phyloP scores from a whole-genome alignment of 1,139 yeast genomes.

The Blastobotrys serpentis region DNA sequence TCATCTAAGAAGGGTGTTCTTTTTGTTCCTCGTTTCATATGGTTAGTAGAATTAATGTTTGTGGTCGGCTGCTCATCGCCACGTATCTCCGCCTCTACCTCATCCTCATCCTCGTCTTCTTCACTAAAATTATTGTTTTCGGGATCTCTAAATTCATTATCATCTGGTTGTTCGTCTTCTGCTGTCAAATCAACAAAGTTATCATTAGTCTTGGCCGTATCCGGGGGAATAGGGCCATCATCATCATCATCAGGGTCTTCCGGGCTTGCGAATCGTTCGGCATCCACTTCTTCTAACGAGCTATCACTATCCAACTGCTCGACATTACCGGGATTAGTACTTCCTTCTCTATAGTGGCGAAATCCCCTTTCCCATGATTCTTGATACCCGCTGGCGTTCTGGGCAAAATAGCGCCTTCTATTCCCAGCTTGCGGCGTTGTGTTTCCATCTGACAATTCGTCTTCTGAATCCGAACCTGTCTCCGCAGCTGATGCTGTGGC shows the following conservation, averaged over 20 bases:
- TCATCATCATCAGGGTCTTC: background rate
- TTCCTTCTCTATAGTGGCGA: background rate
- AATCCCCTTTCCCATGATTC: conserved; percentile 6
- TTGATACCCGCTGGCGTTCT: conserved; percentile 9
- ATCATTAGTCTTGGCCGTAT: background rate
- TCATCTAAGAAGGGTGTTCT: conserved; percentile 12
- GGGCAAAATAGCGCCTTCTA: conserved; percentile 12
- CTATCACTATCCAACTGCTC: conserved; percentile 9
- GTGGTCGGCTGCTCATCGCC: background rate
- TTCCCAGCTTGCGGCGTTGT: background rate
- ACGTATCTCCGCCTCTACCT: background rate
- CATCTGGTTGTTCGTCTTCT: conserved; percentile 11
- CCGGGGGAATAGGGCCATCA: background rate
- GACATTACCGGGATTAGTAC: conserved; percentile 4
- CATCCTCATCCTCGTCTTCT: background rate
- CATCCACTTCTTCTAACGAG: conserved; percentile 3
- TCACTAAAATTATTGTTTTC: background rate
- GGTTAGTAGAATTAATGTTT: background rate
- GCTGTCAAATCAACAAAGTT: conserved; percentile 5
- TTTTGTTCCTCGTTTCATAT: conserved; percentile 6
- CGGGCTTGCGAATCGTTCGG: conserved; percentile 1
- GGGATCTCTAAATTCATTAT: background rate
- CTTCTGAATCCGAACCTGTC: background rate
- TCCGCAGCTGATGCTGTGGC: background rate
- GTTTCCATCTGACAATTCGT: background rate